Base-by-base conservation (phyloP, 2,329 filamentous ascomycete genomes). In the Ambrosiella xylebori region DNA sequence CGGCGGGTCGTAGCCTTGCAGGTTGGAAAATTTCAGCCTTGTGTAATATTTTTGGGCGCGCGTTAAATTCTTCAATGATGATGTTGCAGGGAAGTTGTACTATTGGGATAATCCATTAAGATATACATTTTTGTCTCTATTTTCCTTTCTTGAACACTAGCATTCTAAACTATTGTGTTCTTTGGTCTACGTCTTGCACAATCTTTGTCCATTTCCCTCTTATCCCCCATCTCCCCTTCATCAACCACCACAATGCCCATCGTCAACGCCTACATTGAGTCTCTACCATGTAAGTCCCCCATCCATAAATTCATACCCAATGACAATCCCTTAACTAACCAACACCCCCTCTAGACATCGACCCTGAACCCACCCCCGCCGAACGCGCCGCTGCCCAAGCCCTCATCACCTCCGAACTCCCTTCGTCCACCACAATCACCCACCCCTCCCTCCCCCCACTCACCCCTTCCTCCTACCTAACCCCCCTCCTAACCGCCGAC, bases 381-480 rank as follows among this genome's bases (percentile, higher is more conserved):
- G 79, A 82, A 65, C 81, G 86, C 65, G 71, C 76, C 59, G 77
- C 81, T 61, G 88, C 88, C 59, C 75, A 81, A 68, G 73, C 79
- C 62, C 80, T 91, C 63, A 84, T 96, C 64, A 68, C 76, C 61
- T 72, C 78, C 66, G 87, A 94, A 67, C 74, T 85, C 56, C 68
- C 76, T 8, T 65, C 64, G 70, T 59, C 47, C 63, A 64, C 45
- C 64, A 63, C 64, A 62, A 75, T 7, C 69, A 78, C 57, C 79
- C 86, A 71, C 77, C 79, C 9, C 74, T 77, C 53, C 75, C 86
- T 62, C 17, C 53, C 59, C 77, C 79, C 9, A 74, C 77, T 53
- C 76, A 86, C 56, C 13, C 56, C 58, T 61, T 54, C 77, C 82
- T 1, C 6, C 70, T 76, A 1, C 65, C 72, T 13, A 39, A 71